These are phyloP conservation scores for Colletotrichum sp. DNA, from an alignment of 2,329 filamentous ascomycete genomes.

Conservation along the genomic window DNA sequence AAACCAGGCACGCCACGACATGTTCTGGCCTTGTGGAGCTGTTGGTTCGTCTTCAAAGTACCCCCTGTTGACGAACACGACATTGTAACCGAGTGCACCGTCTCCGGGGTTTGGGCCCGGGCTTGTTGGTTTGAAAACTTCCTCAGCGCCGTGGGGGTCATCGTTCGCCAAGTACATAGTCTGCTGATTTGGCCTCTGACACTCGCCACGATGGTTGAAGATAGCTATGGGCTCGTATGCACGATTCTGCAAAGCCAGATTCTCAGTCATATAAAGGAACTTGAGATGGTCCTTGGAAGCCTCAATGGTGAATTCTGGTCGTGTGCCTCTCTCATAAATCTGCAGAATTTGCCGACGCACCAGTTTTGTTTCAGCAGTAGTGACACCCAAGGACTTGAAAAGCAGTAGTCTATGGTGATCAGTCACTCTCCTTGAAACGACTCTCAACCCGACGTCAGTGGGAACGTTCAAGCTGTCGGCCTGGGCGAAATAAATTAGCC, in stretches of 20 bases:
- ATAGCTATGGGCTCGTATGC: not conserved
- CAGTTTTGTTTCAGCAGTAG: not conserved
- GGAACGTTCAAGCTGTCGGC: not conserved
- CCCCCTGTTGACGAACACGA: not conserved
- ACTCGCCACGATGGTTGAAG: not conserved
- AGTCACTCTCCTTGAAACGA: not conserved
- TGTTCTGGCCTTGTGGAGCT: not conserved
- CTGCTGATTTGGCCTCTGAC: not conserved
- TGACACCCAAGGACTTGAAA: not conserved
- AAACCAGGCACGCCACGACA: not conserved
- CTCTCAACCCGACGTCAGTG: not conserved
- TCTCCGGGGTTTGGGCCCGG: not conserved
- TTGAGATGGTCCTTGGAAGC: not conserved
- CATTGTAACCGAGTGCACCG: not conserved
- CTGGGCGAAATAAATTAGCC: not conserved
- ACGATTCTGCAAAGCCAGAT: rapidly evolving
- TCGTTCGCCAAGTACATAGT: not conserved
- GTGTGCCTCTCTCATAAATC: rapidly evolving
- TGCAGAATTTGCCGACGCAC: not conserved
- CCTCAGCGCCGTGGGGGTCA: not conserved
- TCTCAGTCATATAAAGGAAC: not conserved
- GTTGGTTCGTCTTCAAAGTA: not conserved
- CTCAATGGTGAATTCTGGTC: not conserved
- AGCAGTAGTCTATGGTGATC: not conserved
- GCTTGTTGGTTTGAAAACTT: not conserved